Conservation (phyloP, 139 green algal species). For the Spirogloea muscicola region DNA sequence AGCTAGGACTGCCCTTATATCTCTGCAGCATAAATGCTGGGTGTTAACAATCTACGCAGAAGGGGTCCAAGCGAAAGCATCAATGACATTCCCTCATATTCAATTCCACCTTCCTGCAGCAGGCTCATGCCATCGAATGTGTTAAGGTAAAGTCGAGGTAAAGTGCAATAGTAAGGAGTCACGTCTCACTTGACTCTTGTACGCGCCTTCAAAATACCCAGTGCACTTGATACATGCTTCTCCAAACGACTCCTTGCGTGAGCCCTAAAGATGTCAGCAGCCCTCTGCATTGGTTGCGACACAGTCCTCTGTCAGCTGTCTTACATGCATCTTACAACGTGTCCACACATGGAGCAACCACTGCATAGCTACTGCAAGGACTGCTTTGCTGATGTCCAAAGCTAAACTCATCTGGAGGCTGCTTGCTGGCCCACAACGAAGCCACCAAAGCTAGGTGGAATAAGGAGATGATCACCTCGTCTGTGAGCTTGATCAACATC, state of each 20-base stretch:
- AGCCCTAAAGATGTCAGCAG: slow-evolving; percentile 63
- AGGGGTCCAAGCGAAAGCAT: no score
- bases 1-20: slow-evolving; percentile 36
- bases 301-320: no score
- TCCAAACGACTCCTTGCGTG: slow-evolving; percentile 63
- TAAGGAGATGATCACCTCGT: slow-evolving; percentile 59
- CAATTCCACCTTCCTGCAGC: no score
- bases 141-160: neutral
- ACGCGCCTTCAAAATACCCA: slow-evolving; percentile 65
- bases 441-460: no score
- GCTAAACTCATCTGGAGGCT: no score
- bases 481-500: slow-evolving; percentile 68
- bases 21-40: neutral
- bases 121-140: neutral
- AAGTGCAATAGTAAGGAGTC: neutral
- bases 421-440: no score
- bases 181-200: slow-evolving; percentile 43
- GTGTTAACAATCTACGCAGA: neutral
- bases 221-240: slow-evolving; percentile 58
- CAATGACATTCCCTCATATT: no score
- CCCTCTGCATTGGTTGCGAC: slow-evolving; percentile 46
- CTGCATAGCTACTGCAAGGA: no score
- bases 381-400: no score
- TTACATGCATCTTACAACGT: no score
- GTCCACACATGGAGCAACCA: no score